Evolutionary conservation across 164 flowering plant genomes (phyloP).

Genomic region (Kalanchoe fedtschenkoi): DNA sequence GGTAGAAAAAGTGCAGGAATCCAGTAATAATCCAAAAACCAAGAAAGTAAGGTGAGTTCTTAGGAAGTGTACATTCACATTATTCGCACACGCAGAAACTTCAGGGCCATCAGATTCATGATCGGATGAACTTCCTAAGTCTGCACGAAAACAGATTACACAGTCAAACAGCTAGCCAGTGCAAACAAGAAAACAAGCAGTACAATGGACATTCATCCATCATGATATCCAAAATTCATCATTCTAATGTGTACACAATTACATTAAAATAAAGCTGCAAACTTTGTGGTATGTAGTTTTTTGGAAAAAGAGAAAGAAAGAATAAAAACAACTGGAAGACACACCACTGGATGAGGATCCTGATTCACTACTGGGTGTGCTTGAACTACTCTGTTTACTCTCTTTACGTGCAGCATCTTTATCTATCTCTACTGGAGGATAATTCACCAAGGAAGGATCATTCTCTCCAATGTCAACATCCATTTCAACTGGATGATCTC

Average conservation of each 20-base stretch:
- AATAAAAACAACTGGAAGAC: neutral
- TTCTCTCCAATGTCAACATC: constrained; percentile 2
- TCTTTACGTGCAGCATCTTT: neutral
- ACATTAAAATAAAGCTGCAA: neutral
- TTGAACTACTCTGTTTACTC: constrained; percentile 5
- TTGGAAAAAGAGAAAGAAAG: neutral
- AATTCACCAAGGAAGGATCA: neutral
- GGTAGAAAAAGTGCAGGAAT: neutral
- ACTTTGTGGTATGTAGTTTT: neutral
- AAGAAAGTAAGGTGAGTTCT: neutral
- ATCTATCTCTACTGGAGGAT: constrained; percentile 3
- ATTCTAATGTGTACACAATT: neutral
- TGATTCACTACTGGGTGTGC: constrained; percentile 2
- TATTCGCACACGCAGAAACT: neutral
- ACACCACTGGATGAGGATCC: constrained; percentile 5
- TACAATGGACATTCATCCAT: neutral
- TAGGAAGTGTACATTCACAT: neutral
- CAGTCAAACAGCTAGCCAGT: neutral
- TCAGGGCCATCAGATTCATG: constrained; percentile 3
- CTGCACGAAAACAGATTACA: neutral
- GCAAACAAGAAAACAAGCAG: neutral
- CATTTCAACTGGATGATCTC: neutral
- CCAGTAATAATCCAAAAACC: neutral
- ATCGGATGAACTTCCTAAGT: constrained; percentile 3
- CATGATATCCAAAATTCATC: neutral